A percentile compares a stretch with the other conserved stretches of the same genome.
Conservation (phyloP, 345 rosid species). For the Microcos paniculata region DNA sequence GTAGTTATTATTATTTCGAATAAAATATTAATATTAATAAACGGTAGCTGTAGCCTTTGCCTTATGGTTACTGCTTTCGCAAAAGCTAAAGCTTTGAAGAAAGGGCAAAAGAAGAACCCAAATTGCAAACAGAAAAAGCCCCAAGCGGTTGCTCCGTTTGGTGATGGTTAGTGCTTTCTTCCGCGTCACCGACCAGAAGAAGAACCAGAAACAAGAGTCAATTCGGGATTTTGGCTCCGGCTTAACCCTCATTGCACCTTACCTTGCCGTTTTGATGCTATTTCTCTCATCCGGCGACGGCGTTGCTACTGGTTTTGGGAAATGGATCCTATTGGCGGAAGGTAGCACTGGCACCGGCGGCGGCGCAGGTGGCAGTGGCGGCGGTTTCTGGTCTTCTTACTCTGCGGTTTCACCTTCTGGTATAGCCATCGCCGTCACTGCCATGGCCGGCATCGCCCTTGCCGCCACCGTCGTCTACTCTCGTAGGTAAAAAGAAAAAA, state of each 20-base stretch:
- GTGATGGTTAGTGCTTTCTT: conserved; percentile 46
- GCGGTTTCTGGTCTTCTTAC: conserved; percentile 45
- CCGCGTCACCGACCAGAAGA: conserved; percentile 25
- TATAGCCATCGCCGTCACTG: conserved; percentile 63
- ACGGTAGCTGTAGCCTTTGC: neutral
- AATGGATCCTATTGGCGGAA: conserved; percentile 49
- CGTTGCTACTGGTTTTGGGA: conserved; percentile 29
- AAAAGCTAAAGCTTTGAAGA: neutral
- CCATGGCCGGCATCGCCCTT: conserved; percentile 77
- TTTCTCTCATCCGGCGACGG: conserved; percentile 31
- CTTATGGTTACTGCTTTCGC: conserved; percentile 20
- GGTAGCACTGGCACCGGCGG: conserved; percentile 41
- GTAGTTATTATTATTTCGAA: neutral
- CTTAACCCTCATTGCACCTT: conserved; percentile 20
- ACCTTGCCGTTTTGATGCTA: conserved; percentile 35
- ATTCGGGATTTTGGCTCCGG: conserved; percentile 15
- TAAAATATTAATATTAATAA: neutral
- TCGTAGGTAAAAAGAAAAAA: conserved; percentile 42
- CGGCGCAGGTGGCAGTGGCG: conserved; percentile 38
- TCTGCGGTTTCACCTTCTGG: conserved; percentile 51
- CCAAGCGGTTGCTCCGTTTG: conserved; percentile 22
- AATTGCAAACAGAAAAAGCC: neutral
- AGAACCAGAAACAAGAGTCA: conserved; percentile 6
- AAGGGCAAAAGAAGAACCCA: neutral
- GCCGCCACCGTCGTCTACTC: conserved; percentile 62